Evolutionary conservation across 306 rosid genomes (phyloP).

Genomic region (Argentina anserina): DNA sequence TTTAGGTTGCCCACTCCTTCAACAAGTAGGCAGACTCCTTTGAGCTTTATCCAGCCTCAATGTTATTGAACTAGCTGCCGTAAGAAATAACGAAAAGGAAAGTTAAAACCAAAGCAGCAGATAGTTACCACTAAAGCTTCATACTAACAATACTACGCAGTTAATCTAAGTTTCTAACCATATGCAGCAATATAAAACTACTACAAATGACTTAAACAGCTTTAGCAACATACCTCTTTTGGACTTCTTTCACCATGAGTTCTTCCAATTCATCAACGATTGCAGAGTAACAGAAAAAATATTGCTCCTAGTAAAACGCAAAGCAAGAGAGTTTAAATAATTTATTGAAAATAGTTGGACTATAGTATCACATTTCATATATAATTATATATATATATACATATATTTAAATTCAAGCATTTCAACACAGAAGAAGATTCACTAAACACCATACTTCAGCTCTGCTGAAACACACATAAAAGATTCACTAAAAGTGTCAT

Average conservation of each 20-base stretch:
- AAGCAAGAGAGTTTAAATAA: neutral
- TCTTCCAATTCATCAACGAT: conserved; percentile 68
- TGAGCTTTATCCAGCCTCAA: neutral
- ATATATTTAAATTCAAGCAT: too few species aligned
- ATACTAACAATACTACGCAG: neutral
- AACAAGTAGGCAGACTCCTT: neutral
- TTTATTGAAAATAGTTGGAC: neutral
- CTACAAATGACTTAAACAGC: neutral
- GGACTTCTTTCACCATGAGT: conserved; percentile 36
- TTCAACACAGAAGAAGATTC: neutral
- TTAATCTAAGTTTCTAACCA: neutral
- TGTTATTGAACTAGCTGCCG: neutral
- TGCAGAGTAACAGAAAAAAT: conserved; percentile 53
- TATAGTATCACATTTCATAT: too few species aligned
- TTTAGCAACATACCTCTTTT: conserved; percentile 29
- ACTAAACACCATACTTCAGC: neutral
- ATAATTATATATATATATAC: too few species aligned
- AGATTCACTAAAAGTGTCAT: neutral
- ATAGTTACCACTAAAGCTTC: neutral
- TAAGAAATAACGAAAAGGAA: neutral
- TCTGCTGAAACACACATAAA: too few species aligned
- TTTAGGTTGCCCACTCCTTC: neutral
- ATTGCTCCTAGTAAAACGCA: conserved; percentile 36
- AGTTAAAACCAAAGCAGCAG: neutral
- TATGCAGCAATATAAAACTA: neutral